A percentile compares a stretch with the other conserved stretches of the same genome.
These are phyloP conservation scores for Fusarium veterinarium DNA, from an alignment of 2,329 filamentous ascomycete species.

Conservation along the genomic window DNA sequence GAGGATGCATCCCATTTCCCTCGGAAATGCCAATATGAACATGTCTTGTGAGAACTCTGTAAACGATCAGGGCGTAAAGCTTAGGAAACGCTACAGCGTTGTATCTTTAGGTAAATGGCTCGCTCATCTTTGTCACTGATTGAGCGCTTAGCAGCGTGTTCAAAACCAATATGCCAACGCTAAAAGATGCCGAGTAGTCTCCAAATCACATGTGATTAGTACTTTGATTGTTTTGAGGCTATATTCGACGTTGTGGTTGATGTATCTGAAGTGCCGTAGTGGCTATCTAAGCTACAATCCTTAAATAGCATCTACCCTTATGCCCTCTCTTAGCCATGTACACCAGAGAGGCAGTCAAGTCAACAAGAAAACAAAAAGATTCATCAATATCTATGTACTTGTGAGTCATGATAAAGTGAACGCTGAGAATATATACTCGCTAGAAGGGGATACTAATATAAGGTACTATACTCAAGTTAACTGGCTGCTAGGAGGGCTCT, in stretches of 20 bases:
- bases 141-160: background rate
- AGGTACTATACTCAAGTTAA: background rate
- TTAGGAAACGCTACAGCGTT: background rate
- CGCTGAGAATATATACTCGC: background rate
- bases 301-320: background rate
- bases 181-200: background rate
- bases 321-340: too few relatives aligned
- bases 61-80: background rate
- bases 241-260: background rate
- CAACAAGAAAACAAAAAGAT: background rate
- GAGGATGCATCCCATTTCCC: constrained; percentile 9
- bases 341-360: background rate
- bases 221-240: background rate
- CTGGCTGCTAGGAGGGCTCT: background rate
- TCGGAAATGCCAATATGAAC: constrained; percentile 15
- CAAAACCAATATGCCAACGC: background rate
- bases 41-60: constrained; percentile 10
- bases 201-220: background rate
- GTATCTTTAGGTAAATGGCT: background rate
- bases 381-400: too few relatives aligned
- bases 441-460: too few relatives aligned
- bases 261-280: background rate
- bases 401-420: background rate
- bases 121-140: background rate
- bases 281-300: too few relatives aligned